Evolutionary conservation across 73 alveolate species (phyloP), one percentile per base, ranked within the genome.

Genomic region (Blepharisma stoltei): DNA sequence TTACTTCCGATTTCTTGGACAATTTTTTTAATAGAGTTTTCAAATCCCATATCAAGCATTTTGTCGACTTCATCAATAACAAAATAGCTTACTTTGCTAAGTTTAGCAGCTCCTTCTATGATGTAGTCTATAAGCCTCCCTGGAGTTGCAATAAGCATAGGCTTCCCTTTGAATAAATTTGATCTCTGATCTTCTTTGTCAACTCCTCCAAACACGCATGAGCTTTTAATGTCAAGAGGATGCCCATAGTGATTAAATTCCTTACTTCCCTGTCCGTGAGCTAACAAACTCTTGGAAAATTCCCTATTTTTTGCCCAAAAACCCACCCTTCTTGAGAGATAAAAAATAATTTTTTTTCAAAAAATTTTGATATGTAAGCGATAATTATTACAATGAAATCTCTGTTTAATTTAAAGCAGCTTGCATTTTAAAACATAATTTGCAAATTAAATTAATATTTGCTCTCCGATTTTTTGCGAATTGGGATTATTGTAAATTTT

Each of bases 31-130:
- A 92, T 89, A 55, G 80, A 77, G 8, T 60, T 78, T 78, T 92
- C 98, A 73, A 92, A 92, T 8, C 98, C 98, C 98, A 92, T 92
- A 49, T 92, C 98, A 18, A 96, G 89, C 99, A 96, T 96, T 53
- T 98, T 77, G 75, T 96, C 99, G 11, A 98, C 99, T 85, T 96
- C 99, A 88, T 96, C 99, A 48, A 96, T 82, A 3, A 94, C 97
- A 48, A 96, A 81, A 71, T 84, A 93, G 20, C 96, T 90, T 9
- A 93, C 97, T 86, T 90, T 89, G 55, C 84, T 78, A 20, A 96
- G 93, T 80, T 67, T 90, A 85, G 88, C 91, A 70, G 85, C 93
- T 52, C 95, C 85, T 45, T 95, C 85, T 53, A 93, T 94, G 20
- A 96, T 75, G 88, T 88, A 91, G 77, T 96, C 99, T 37, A 90